These are phyloP conservation scores for Pythium brachiatum DNA, from an alignment of 352 stramenopile species.

Conservation along the genomic window DNA sequence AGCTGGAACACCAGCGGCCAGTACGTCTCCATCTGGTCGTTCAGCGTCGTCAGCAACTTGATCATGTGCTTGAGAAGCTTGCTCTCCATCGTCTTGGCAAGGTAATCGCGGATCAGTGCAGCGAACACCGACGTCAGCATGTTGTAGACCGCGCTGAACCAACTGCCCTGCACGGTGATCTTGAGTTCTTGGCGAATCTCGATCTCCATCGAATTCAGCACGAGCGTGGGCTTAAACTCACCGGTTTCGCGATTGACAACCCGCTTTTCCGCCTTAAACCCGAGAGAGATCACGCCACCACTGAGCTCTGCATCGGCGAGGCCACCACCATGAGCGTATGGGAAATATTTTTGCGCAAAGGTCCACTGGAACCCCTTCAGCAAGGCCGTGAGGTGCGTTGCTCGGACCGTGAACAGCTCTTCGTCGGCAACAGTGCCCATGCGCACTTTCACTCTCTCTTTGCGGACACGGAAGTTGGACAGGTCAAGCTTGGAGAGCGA, in stretches of 20 bases:
- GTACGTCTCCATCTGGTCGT: slow-evolving; percentile 84
- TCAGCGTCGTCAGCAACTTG: slow-evolving; percentile 76
- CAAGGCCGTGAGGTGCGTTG: slow-evolving; percentile 68
- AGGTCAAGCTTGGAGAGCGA: slow-evolving; percentile 77
- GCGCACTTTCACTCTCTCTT: slow-evolving; percentile 81
- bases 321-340: slow-evolving; percentile 80
- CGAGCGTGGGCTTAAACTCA: slow-evolving; percentile 68
- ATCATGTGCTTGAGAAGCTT: slow-evolving; percentile 84
- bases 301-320: slow-evolving; percentile 67
- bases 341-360: slow-evolving; percentile 84
- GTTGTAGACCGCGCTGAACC: slow-evolving; percentile 87
- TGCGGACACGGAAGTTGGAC: slow-evolving; percentile 81
- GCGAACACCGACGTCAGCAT: slow-evolving; percentile 75
- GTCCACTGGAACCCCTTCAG: slow-evolving; percentile 87
- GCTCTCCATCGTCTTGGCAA: slow-evolving; percentile 82
- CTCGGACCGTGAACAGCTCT: slow-evolving; percentile 75
- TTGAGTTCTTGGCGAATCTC: slow-evolving; percentile 84
- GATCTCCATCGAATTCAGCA: slow-evolving; percentile 81
- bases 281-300: slow-evolving; percentile 71
- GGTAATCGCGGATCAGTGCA: slow-evolving; percentile 76
- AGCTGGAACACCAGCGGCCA: slow-evolving; percentile 84
- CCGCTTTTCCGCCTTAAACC: slow-evolving; percentile 81
- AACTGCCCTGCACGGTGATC: slow-evolving; percentile 77
- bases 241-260: slow-evolving; percentile 52
- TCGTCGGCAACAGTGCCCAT: slow-evolving; percentile 80